Percentiles rank a stretch among this genome's conserved stretches.
Conservation (phyloP, 495 filamentous ascomycete species). For the Amphirosellinia nigrospora region DNA sequence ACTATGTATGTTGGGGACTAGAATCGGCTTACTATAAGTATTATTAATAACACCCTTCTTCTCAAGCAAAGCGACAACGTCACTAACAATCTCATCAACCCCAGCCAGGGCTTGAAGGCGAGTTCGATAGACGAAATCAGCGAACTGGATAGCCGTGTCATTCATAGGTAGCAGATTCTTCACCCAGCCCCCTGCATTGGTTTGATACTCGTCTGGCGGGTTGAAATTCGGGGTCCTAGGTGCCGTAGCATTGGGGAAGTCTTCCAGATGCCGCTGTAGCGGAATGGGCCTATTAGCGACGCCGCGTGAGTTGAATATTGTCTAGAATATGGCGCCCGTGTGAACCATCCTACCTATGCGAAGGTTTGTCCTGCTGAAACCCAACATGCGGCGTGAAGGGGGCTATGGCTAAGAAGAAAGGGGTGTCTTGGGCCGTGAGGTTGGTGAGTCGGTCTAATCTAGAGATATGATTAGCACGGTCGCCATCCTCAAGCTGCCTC, state of each 20-base stretch:
- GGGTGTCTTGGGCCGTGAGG: conserved; percentile 50
- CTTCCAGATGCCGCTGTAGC: conserved; percentile 33
- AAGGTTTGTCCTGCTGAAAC: conserved; percentile 10
- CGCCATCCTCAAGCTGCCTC: neutral
- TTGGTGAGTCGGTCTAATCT: conserved; percentile 56
- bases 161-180: conserved; percentile 52
- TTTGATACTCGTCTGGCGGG: conserved; percentile 44
- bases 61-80: conserved; percentile 52
- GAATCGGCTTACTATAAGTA: conserved; percentile 37
- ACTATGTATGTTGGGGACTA: neutral
- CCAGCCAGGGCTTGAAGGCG: conserved; percentile 59
- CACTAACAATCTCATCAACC: conserved; percentile 64
- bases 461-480: neutral
- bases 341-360: conserved; percentile 47
- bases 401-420: conserved; percentile 63
- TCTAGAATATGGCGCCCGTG: neutral
- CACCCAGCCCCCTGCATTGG: conserved; percentile 58
- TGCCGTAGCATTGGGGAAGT: conserved; percentile 43
- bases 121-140: conserved; percentile 54
- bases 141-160: conserved; percentile 42
- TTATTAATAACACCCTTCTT: conserved; percentile 55
- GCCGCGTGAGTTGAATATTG: neutral
- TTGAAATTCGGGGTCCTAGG: conserved; percentile 44
- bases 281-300: neutral
- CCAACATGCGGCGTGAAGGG: conserved; percentile 60